These are phyloP conservation scores for Dactylonectria estremocensis DNA, from an alignment of 2,329 filamentous ascomycete genomes.

Conservation along the genomic window DNA sequence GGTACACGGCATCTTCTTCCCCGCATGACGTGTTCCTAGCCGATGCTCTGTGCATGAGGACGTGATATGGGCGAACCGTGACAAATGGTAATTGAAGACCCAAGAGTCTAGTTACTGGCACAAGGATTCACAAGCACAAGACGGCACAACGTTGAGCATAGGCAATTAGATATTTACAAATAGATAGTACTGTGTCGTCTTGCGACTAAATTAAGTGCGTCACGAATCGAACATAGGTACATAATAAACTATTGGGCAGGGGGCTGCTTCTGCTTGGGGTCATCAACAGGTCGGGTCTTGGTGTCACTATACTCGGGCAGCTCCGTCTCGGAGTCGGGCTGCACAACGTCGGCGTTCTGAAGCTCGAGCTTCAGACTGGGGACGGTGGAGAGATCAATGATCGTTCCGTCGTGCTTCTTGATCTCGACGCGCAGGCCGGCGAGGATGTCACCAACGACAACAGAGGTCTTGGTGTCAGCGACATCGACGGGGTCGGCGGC, in stretches of 20 bases:
- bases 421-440: constrained; percentile 53
- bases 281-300: constrained; percentile 7
- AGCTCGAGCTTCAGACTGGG: constrained; percentile 57
- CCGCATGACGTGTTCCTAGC: too few species aligned
- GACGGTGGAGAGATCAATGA: constrained; percentile 41
- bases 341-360: constrained; percentile 48
- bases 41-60: too few species aligned
- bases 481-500: constrained; percentile 75
- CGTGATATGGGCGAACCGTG: too few species aligned
- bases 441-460: constrained; percentile 46
- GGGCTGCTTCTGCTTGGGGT: constrained; percentile 17
- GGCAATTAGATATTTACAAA: neutral
- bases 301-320: constrained; percentile 44
- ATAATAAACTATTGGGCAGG: neutral
- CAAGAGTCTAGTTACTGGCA: too few species aligned
- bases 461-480: constrained; percentile 49
- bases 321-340: constrained; percentile 34
- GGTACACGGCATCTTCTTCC: too few species aligned
- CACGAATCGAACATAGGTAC: neutral
- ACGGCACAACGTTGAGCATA: too few species aligned
- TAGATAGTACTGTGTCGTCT: neutral
- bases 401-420: constrained; percentile 52
- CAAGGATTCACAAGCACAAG: too few species aligned
- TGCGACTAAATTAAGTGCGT: neutral
- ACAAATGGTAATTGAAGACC: too few species aligned